Evolutionary conservation across 306 rosid genomes (phyloP).

Genomic region (Vigna trinervia): DNA sequence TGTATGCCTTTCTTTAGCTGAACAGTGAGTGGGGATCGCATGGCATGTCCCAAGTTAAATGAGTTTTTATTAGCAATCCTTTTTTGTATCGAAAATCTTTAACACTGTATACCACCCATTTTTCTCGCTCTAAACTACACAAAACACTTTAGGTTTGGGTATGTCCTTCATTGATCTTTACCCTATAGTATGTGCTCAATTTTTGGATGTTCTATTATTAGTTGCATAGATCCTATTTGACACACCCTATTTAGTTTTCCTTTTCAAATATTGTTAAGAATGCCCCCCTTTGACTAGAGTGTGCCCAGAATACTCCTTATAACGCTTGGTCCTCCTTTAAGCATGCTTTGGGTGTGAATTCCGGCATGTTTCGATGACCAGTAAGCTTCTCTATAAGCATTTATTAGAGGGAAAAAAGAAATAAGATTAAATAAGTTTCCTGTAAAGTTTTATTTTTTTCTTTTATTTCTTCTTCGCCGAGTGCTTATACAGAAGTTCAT

Average conservation of each 20-base stretch:
- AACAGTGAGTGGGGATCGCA: neutral
- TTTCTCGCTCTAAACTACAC: neutral
- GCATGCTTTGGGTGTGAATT: slow-evolving; percentile 8
- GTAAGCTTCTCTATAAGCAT: too few relatives aligned
- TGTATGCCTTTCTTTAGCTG: neutral
- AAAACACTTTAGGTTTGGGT: neutral
- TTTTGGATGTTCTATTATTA: neutral
- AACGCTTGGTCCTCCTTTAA: neutral
- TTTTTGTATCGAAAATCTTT: neutral
- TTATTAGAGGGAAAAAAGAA: too few relatives aligned
- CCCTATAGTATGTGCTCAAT: neutral
- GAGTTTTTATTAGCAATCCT: neutral
- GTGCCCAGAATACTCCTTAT: neutral
- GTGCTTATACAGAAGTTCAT: too few relatives aligned
- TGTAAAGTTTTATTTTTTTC: too few relatives aligned
- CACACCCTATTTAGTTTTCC: neutral
- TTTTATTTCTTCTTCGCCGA: too few relatives aligned
- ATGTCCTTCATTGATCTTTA: neutral
- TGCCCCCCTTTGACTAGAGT: neutral
- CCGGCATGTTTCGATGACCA: too few relatives aligned
- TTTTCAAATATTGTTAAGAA: neutral
- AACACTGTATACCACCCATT: neutral
- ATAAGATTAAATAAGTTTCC: too few relatives aligned
- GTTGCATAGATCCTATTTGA: neutral
- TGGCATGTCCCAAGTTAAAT: neutral